These are phyloP conservation scores for Malus hybrid DNA, from an alignment of 331 rosid species.

Conservation along the genomic window DNA sequence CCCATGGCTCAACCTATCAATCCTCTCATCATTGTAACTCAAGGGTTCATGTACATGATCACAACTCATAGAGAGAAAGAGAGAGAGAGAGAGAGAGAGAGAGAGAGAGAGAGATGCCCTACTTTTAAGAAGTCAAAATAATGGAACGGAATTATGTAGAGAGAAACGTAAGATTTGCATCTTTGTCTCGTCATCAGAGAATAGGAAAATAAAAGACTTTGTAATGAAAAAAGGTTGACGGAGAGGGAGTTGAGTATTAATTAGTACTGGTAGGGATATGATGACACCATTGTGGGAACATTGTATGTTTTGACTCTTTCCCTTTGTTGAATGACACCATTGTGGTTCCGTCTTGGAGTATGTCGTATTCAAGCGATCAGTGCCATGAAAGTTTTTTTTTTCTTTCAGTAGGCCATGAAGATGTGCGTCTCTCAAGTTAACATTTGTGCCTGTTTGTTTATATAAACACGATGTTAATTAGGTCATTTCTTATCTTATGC, in stretches of 20 bases:
- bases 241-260: not conserved
- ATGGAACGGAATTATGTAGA: constrained; percentile 13
- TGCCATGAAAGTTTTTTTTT: not conserved
- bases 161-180: constrained; percentile 46
- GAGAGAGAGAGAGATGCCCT: not conserved
- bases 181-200: constrained; percentile 33
- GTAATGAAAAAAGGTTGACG: constrained; percentile 1
- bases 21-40: not conserved
- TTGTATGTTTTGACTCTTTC: not conserved
- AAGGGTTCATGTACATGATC: not conserved
- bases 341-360: not conserved
- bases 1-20: not conserved
- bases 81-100: not conserved
- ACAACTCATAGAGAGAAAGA: not conserved
- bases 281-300: not conserved
- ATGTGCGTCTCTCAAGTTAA: not conserved
- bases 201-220: not conserved
- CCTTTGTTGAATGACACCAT: not conserved
- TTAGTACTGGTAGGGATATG: not conserved
- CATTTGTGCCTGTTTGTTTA: not conserved
- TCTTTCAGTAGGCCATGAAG: not conserved
- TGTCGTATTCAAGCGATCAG: not conserved
- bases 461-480: not conserved
- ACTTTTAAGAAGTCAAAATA: constrained; percentile 46
- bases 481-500: not conserved